Conservation (phyloP, 2,329 filamentous ascomycete species). For the Sclerotiophoma versabilis region DNA sequence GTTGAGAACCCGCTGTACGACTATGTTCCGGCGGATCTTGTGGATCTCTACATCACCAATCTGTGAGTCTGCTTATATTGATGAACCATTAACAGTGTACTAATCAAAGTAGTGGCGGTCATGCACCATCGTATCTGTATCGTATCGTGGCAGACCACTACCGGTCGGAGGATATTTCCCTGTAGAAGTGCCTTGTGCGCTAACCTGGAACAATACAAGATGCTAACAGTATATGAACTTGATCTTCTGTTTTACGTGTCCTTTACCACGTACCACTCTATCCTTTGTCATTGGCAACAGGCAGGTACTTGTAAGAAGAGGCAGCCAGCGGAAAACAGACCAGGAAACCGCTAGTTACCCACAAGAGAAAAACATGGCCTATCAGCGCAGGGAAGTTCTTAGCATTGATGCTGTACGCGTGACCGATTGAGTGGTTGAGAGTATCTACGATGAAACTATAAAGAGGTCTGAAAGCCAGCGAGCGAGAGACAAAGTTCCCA, state of each 20-base stretch:
- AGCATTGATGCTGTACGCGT: too few species aligned
- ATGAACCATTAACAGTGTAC: not conserved
- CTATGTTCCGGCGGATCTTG: constrained; percentile 76
- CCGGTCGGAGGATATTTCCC: constrained; percentile 72
- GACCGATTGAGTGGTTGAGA: too few species aligned
- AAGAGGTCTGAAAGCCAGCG: too few species aligned
- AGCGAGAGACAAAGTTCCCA: too few species aligned
- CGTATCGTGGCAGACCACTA: constrained; percentile 78
- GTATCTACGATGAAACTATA: too few species aligned
- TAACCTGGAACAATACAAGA: not conserved
- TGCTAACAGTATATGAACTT: not conserved
- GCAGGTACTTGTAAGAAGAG: not conserved
- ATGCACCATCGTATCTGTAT: constrained; percentile 75
- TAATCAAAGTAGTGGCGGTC: constrained; percentile 62
- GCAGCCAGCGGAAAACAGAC: not conserved
- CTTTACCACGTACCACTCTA: too few species aligned
- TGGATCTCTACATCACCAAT: constrained; percentile 87
- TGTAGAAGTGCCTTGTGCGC: constrained; percentile 33
- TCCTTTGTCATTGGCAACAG: not conserved
- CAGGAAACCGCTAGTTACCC: not conserved
- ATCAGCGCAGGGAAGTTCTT: too few species aligned
- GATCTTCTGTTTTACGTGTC: not conserved
- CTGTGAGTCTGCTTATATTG: constrained; percentile 61
- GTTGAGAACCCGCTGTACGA: constrained; percentile 83
- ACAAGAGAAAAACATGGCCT: too few species aligned